Evolutionary conservation across 2,329 filamentous ascomycete genomes (phyloP), one percentile per base, ranked within the genome.

Genomic region (Colletotrichum eremochloae): DNA sequence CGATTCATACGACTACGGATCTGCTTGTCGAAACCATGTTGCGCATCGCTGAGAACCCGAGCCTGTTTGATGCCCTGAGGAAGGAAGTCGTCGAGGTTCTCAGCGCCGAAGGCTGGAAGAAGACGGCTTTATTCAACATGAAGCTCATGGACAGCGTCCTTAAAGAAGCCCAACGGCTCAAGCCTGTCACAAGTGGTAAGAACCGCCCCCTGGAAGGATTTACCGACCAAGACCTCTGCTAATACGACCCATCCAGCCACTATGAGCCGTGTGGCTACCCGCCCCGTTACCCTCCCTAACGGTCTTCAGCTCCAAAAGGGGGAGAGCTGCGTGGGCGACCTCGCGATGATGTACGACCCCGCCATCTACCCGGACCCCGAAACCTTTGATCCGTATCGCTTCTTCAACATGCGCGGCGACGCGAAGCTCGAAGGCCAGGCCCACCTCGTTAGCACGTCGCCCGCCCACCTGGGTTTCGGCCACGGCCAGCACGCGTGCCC

Each of bases 1-100:
- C 83, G 4, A 82, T 85, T 20, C 83, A 86, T 73, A 85, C 82
- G 5, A 84, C 84, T 0, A 81, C 81, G 0, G 81, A 84, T 56
- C 66, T 79, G 7, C 52, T 81, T 0, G 79, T 79, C 2, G 80
- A 84, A 24, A 76, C 81, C 1, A 74, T 87, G 55, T 80, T 80
- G 44, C 82, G 86, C 46, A 74, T 87, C 18, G 77, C 77, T 0
- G 76, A 78, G 2, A 75, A 84, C 50, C 82, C 82, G 0, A 81
- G 86, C 75, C 82, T 86, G 8, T 63, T 76, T 2, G 67, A 73
- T 0, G 78, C 82, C 2, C 71, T 84, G 24, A 73, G 76, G 5
- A 77, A 82, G 50, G 81, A 82, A 12, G n/a, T 63, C 11, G 46
- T 63, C 4, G 33, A 40, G 20, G 68, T 71, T 20, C 68, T 71